Evolutionary conservation across 208 protist species (phyloP).

Genomic region (Leptomonas pyrrhocoris): DNA sequence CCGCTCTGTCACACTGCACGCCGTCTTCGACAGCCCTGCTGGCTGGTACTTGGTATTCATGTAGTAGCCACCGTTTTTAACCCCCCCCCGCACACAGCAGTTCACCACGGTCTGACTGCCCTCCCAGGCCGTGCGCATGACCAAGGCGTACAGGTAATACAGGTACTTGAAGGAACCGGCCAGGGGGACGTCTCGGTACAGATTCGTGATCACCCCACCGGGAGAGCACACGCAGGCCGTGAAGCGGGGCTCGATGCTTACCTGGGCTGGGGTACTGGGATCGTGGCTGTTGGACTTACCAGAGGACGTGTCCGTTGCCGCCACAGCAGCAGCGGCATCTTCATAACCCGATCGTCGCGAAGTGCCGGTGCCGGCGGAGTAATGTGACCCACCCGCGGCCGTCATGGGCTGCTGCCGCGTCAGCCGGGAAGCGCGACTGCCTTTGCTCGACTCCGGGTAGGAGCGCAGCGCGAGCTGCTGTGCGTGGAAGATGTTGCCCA

Average conservation of each 20-base stretch:
- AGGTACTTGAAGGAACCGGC: conserved; percentile 52
- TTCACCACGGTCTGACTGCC: conserved; percentile 84
- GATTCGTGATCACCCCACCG: conserved; percentile 72
- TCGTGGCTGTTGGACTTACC: background rate
- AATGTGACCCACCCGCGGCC: background rate
- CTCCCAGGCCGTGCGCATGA: conserved; percentile 78
- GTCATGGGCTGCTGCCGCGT: conserved; percentile 18
- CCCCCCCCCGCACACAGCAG: conserved; percentile 74
- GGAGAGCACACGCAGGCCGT: conserved; percentile 74
- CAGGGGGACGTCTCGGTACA: conserved; percentile 73
- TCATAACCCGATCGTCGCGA: conserved; percentile 4
- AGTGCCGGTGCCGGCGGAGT: background rate
- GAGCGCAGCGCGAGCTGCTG: conserved; percentile 77
- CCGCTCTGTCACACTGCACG: conserved; percentile 62
- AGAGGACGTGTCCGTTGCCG: conserved; percentile 17
- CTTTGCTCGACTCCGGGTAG: conserved; percentile 38
- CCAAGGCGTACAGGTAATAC: conserved; percentile 62
- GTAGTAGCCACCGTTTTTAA: conserved; percentile 87
- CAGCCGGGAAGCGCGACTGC: conserved; percentile 13
- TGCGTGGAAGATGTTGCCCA: conserved; percentile 83
- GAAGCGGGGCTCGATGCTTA: conserved; percentile 46
- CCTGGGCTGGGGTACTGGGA: background rate
- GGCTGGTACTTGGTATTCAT: conserved; percentile 70
- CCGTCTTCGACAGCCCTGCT: conserved; percentile 63
- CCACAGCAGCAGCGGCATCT: conserved; percentile 7